Percentiles rank a stretch among this genome's conserved stretches.
Conservation (phyloP, 2,329 filamentous ascomycete genomes). For the Ascochyta lentis region DNA sequence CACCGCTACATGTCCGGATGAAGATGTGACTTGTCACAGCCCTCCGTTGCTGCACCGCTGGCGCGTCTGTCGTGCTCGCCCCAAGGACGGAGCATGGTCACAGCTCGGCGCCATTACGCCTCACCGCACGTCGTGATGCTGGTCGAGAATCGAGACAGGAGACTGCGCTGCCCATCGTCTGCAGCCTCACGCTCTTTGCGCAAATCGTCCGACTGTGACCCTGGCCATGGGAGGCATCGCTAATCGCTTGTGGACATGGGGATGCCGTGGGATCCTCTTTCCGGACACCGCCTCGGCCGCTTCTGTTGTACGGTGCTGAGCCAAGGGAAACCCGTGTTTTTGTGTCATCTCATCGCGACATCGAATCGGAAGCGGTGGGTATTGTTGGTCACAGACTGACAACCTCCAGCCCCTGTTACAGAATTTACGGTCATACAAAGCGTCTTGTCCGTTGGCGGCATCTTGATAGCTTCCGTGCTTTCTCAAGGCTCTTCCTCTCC, state of each 20-base stretch:
- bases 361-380: constrained; percentile 33
- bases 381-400: constrained; percentile 13
- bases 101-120: constrained; percentile 19
- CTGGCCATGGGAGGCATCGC: constrained; percentile 14
- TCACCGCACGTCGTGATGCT: constrained; percentile 17
- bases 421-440: constrained; percentile 18
- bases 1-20: constrained; percentile 8
- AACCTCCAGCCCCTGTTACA: not conserved
- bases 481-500: constrained; percentile 18
- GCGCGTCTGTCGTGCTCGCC: constrained; percentile 24
- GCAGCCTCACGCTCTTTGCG: constrained; percentile 25
- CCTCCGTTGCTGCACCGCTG: constrained; percentile 13
- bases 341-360: constrained; percentile 18
- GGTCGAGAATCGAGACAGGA: constrained; percentile 5
- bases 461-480: constrained; percentile 7
- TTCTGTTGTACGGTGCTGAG: constrained; percentile 28
- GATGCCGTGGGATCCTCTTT: constrained; percentile 8
- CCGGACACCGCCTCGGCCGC: constrained; percentile 14
- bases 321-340: constrained; percentile 26
- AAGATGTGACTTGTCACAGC: constrained; percentile 8
- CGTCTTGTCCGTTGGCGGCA: constrained; percentile 13
- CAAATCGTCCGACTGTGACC: constrained; percentile 25
- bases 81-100: constrained; percentile 11
- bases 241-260: constrained; percentile 1
- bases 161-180: constrained; percentile 13